Conservation (phyloP, 768 basidiomycete species). For the Suillus sp. region DNA sequence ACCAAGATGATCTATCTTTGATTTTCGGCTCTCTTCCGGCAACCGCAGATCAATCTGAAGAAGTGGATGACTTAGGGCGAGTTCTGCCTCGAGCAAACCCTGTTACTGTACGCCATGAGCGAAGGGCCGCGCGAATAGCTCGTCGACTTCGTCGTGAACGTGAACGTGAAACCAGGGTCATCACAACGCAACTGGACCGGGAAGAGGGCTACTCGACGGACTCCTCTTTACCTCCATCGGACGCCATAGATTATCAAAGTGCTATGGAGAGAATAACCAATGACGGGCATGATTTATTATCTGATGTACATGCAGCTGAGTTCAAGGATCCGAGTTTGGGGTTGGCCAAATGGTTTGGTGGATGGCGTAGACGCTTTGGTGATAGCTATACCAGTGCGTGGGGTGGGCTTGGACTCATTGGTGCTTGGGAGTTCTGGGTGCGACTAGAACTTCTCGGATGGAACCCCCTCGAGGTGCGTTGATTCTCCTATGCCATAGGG, state of each 20-base stretch:
- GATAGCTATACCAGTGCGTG: conserved; percentile 89
- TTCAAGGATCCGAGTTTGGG: conserved; percentile 81
- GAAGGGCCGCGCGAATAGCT: conserved; percentile 57
- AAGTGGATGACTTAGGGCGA: conserved; percentile 66
- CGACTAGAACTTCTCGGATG: conserved; percentile 84
- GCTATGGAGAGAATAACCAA: conserved; percentile 58
- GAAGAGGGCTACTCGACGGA: conserved; percentile 93
- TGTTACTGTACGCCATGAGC: conserved; percentile 48
- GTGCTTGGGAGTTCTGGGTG: conserved; percentile 96
- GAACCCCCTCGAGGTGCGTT: conserved; percentile 79
- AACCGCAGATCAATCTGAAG: conserved; percentile 38
- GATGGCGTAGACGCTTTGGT: conserved; percentile 74
- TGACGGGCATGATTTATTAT: conserved; percentile 60
- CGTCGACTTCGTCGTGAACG: conserved; percentile 53
- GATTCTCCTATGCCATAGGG: not conserved
- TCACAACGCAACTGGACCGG: not conserved
- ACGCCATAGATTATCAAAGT: conserved; percentile 65
- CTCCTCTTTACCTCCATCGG: conserved; percentile 64
- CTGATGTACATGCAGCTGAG: conserved; percentile 83
- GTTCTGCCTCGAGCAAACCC: conserved; percentile 48
- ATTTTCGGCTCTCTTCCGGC: conserved; percentile 60
- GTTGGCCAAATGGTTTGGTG: conserved; percentile 60
- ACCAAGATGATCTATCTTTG: conserved; percentile 75
- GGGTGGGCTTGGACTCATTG: conserved; percentile 84
- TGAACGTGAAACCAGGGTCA: conserved; percentile 31